These are phyloP conservation scores for Wickerhamiella kurtzmanii DNA, from an alignment of 805 yeast species.

Conservation along the genomic window DNA sequence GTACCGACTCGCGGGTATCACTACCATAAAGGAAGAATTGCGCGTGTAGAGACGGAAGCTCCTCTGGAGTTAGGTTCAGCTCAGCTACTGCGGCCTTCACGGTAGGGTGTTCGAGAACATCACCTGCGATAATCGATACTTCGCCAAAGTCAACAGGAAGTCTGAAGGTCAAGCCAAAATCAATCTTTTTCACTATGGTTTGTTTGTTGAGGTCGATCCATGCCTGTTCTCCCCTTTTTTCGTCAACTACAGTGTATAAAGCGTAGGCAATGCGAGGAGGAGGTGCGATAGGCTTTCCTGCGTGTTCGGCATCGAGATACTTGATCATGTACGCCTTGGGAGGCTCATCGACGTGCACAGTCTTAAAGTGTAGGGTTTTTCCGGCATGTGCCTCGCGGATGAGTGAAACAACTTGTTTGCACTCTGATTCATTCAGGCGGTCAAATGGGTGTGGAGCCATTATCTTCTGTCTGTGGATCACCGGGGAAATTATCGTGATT, in stretches of 20 bases:
- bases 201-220: constrained; percentile 50
- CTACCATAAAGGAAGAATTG: constrained; percentile 67
- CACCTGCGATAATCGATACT: constrained; percentile 4
- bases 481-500: background rate
- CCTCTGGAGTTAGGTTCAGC: constrained; percentile 37
- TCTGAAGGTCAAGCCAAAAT: constrained; percentile 44
- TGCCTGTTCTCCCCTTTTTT: constrained; percentile 48
- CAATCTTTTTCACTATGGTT: constrained; percentile 42
- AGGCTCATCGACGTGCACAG: constrained; percentile 38
- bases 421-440: constrained; percentile 22
- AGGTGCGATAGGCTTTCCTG: constrained; percentile 35
- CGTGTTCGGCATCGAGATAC: constrained; percentile 52
- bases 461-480: background rate
- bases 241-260: constrained; percentile 45
- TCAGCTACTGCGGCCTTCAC: constrained; percentile 77
- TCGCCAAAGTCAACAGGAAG: constrained; percentile 58
- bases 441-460: constrained; percentile 23
- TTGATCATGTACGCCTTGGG: constrained; percentile 60
- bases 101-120: constrained; percentile 61
- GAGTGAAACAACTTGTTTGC: constrained; percentile 17
- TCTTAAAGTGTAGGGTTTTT: constrained; percentile 23
- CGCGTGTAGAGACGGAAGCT: constrained; percentile 8
- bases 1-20: constrained; percentile 35
- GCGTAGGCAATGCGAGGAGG: constrained; percentile 54
- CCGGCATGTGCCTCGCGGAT: constrained; percentile 18